phyloP scores from a whole-genome alignment of 176 grass and related monocot species.

The Eleusine indica region DNA sequence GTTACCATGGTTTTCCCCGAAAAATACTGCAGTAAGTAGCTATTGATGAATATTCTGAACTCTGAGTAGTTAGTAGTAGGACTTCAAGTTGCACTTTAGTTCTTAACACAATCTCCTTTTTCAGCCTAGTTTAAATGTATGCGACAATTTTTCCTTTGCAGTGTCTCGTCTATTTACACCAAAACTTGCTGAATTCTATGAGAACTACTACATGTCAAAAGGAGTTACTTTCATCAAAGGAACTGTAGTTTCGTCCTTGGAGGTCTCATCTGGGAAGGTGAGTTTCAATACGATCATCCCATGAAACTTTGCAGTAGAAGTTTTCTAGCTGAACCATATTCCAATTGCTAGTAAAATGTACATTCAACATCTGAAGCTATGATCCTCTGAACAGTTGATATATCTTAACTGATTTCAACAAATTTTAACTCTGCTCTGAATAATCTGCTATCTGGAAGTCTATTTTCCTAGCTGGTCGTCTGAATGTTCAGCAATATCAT shows the following conservation, averaged over 20 bases:
- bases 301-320: neutral
- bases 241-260: slow-evolving; percentile 62
- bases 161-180: slow-evolving; percentile 79
- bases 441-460: neutral
- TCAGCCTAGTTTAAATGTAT: neutral
- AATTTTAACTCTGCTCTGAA: neutral
- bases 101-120: neutral
- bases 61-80: neutral
- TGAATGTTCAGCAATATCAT: neutral
- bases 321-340: neutral
- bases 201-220: slow-evolving; percentile 69
- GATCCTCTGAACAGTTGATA: neutral
- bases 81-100: neutral
- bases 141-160: neutral
- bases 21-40: slow-evolving; percentile 83
- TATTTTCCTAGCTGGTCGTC: neutral
- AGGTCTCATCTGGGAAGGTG: slow-evolving; percentile 62
- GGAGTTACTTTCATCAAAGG: slow-evolving; percentile 80
- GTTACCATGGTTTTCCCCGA: slow-evolving; percentile 83
- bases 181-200: slow-evolving; percentile 77
- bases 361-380: neutral
- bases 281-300: neutral
- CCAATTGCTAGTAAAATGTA: neutral
- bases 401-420: neutral
- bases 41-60: neutral